Conservation (phyloP, 2,329 filamentous ascomycete genomes). For the Lithohypha guttulata region DNA sequence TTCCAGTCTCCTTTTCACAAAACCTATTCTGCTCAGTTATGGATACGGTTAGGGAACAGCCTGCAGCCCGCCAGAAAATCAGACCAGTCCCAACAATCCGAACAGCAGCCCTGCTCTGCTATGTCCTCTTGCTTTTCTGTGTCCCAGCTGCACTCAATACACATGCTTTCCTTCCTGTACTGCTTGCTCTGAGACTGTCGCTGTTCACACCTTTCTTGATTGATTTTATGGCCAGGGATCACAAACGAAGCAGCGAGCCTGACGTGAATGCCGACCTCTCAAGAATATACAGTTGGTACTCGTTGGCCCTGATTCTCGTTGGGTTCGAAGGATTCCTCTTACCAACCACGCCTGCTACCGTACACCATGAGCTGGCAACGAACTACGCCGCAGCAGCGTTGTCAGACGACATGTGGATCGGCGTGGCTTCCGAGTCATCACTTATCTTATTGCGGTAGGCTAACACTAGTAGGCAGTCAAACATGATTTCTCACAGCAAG, state of each 20-base stretch:
- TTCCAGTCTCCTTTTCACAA: constrained; percentile 51
- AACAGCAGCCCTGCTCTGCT: constrained; percentile 8
- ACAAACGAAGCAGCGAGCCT: too few species aligned
- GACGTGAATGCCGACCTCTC: background rate
- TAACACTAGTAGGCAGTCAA: too few species aligned
- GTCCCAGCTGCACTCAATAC: constrained; percentile 11
- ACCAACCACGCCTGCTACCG: too few species aligned
- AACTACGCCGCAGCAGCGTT: background rate
- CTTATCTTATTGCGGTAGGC: background rate
- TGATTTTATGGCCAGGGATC: background rate
- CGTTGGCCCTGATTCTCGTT: background rate
- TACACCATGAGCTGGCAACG: too few species aligned
- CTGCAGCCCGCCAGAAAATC: too few species aligned
- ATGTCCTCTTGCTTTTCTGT: constrained; percentile 17
- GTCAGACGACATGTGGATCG: background rate
- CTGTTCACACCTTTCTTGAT: constrained; percentile 19
- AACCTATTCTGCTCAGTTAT: constrained; percentile 53
- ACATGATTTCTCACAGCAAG: too few species aligned
- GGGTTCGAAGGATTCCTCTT: too few species aligned
- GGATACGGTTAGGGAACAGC: too few species aligned
- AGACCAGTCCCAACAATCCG: too few species aligned
- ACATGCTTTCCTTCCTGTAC: constrained; percentile 19
- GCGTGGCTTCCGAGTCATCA: background rate
- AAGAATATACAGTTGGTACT: background rate
- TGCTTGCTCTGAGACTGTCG: constrained; percentile 21